Evolutionary conservation across 768 basidiomycete genomes (phyloP), one percentile per base, ranked within the genome.

Genomic region (Rhodotorula kratochvilovae): DNA sequence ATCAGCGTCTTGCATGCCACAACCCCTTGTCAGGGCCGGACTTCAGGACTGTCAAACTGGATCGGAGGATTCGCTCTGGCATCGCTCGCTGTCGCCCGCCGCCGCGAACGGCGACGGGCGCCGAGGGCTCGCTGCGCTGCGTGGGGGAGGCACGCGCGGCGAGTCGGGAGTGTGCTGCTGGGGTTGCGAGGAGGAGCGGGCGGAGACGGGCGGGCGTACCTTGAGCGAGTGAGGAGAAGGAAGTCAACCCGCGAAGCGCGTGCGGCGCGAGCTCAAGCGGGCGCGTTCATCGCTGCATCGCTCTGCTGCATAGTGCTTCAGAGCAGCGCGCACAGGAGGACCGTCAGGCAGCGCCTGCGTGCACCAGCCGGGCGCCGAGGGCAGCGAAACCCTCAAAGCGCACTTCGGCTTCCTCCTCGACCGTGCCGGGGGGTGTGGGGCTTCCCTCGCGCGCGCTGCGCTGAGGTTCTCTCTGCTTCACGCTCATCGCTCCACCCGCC

Each of bases 31-130:
- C 4, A 10, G 36, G n/a, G 27, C 27, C 15, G 23, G 42, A 21
- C 58, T 59, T 16, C 58, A 42, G 25, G 36, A 45, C 58, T 59
- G 58, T 59, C 58, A 59, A 59, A 59, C 58, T 59, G 58, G 58
- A 27, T 29, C n/a, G 23, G 33, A 29, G 54, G 33, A 11, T 4
- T 59, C 27, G 56, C 25, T 57, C 56, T 57, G 33, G 56, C 56
- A 36, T 16, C 19, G 36, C 56, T 39, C 56, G 56, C 31, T 58
- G 39, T 25, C 36, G 29, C 39, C 19, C 27, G 27, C 36, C 27
- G 58, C 21, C n/a, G 27, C 36, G 58, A 43, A 12, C 39, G 36
- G 43, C 39, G 39, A 27, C 39, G 27, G 39, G 35, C 25, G 42
- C 56, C 56, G 25, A 35, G 11, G 58, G 54, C 54, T 58, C 39